Evolutionary conservation across 208 protist genomes (phyloP).

Genomic region (Trypanosomatidae sp.): DNA sequence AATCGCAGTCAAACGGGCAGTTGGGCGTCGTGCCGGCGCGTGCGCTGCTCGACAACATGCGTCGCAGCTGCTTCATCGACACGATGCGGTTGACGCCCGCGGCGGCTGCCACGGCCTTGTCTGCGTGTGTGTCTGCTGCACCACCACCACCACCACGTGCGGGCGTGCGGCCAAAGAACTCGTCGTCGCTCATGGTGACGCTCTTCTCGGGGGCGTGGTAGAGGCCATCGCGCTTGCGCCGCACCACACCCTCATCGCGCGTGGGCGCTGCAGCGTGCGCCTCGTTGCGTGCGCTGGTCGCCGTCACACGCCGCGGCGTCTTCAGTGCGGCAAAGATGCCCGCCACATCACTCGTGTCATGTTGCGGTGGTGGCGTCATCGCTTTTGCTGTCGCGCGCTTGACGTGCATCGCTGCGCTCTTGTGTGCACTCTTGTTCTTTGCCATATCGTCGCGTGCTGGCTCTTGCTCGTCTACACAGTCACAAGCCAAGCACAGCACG

Average conservation of each 20-base stretch:
- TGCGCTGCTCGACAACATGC: conserved; percentile 58
- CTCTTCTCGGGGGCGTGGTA: conserved; percentile 66
- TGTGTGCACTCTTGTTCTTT: too few species aligned
- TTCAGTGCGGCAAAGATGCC: not conserved
- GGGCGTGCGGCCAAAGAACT: too few species aligned
- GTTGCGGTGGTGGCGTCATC: too few species aligned
- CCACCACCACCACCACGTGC: too few species aligned
- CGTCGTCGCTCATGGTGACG: conserved; percentile 58
- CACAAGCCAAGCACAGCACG: too few species aligned
- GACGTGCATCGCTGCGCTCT: too few species aligned
- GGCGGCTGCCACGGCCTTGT: conserved; percentile 12
- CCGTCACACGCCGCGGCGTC: not conserved
- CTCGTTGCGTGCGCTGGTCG: not conserved
- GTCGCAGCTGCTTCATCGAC: conserved; percentile 50
- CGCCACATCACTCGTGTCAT: not conserved
- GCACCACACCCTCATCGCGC: too few species aligned
- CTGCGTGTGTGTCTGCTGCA: too few species aligned
- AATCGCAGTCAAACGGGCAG: conserved; percentile 87
- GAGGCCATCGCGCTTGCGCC: conserved; percentile 52
- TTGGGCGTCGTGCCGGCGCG: conserved; percentile 75
- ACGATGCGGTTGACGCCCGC: conserved; percentile 79
- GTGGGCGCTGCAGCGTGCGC: too few species aligned
- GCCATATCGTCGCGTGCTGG: too few species aligned
- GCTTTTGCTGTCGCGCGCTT: too few species aligned
- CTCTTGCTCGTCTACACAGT: too few species aligned